These are phyloP conservation scores for Pyrenochaeta sp. DNA, from an alignment of 2,329 filamentous ascomycete species.

Conservation along the genomic window DNA sequence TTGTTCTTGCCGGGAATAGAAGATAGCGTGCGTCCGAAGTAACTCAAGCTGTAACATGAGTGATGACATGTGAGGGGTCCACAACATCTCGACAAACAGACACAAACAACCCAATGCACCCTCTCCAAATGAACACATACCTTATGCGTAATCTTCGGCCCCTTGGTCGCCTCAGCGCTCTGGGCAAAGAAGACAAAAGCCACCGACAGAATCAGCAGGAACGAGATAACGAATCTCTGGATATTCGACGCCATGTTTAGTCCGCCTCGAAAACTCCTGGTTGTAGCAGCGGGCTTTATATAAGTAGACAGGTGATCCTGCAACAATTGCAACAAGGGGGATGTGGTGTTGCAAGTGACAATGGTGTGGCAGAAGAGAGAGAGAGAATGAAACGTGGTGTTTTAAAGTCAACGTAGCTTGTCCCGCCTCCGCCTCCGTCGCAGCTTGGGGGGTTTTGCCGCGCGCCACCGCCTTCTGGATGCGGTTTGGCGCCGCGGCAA, in stretches of 20 bases:
- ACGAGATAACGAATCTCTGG: constrained; percentile 73
- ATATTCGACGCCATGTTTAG: constrained; percentile 82
- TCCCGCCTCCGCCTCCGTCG: constrained; percentile 23
- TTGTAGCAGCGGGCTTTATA: too few species aligned
- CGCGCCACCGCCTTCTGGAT: constrained; percentile 8
- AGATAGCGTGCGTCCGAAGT: too few species aligned
- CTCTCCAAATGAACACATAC: constrained; percentile 51
- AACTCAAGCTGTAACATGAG: too few species aligned
- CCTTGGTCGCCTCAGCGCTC: constrained; percentile 59
- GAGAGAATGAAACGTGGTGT: constrained; percentile 43
- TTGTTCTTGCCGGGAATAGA: too few species aligned
- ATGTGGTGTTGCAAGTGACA: too few species aligned
- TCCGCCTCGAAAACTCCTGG: too few species aligned
- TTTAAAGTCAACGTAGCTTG: constrained; percentile 27
- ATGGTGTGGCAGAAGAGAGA: constrained; percentile 16
- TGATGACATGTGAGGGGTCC: too few species aligned
- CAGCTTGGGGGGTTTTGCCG: constrained; percentile 9
- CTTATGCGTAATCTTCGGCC: constrained; percentile 95
- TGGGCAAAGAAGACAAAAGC: constrained; percentile 48
- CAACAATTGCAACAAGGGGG: too few species aligned
- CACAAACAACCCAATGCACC: background rate
- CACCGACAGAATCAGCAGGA: constrained; percentile 78
- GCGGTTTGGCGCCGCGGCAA: too few species aligned
- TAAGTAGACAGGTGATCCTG: too few species aligned
- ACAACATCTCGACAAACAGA: too few species aligned